Conservation (phyloP, 2,329 filamentous ascomycete genomes). For the Leptographium flavum region DNA sequence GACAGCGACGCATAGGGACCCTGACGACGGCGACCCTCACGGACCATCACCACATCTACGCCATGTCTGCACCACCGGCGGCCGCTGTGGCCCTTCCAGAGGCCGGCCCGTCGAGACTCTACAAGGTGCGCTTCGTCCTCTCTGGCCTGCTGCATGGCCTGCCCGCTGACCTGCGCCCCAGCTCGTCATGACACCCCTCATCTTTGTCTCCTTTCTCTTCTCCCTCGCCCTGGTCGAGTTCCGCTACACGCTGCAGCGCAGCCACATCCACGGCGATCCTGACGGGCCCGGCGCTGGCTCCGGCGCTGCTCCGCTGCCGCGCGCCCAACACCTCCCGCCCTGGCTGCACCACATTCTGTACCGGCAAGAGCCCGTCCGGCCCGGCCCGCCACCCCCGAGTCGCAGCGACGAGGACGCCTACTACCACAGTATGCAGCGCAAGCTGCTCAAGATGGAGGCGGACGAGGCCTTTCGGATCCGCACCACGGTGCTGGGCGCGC, state of each 20-base stretch:
- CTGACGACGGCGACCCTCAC: too few species aligned
- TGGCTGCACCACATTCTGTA: constrained; percentile 29
- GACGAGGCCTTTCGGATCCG: constrained; percentile 49
- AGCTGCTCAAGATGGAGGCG: constrained; percentile 47
- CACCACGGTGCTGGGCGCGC: constrained; percentile 32
- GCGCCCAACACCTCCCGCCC: constrained; percentile 16
- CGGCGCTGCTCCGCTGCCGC: background rate
- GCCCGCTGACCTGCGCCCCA: constrained; percentile 10
- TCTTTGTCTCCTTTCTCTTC: constrained; percentile 49
- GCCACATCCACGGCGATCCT: constrained; percentile 18
- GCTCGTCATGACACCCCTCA: constrained; percentile 45
- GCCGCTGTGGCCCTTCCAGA: background rate
- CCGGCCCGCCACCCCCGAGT: too few species aligned
- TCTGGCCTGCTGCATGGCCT: background rate
- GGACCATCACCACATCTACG: background rate
- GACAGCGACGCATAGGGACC: too few species aligned
- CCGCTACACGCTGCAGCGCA: constrained; percentile 36
- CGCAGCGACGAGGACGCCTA: constrained; percentile 20
- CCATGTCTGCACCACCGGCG: constrained; percentile 4
- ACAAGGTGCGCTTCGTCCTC: constrained; percentile 3
- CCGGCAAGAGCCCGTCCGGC: constrained; percentile 20
- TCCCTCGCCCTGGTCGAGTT: constrained; percentile 51
- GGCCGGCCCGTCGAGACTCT: constrained; percentile 1
- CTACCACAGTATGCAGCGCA: constrained; percentile 43
- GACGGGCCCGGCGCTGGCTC: background rate